phyloP scores from a whole-genome alignment of 805 yeast genomes.

The Cyberlindnera suaveolens region DNA sequence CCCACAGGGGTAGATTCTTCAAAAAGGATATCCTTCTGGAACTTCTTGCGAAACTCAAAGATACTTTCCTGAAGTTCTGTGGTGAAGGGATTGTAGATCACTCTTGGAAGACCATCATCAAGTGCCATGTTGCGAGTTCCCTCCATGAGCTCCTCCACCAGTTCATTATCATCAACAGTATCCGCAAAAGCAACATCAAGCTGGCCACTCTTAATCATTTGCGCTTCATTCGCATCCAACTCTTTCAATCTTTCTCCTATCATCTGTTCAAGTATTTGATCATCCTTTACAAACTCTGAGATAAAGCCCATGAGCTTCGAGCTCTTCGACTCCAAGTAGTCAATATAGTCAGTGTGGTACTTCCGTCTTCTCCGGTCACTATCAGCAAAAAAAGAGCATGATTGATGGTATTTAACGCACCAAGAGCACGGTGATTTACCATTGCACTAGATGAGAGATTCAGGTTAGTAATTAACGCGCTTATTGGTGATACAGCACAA shows the following conservation, averaged over 20 bases:
- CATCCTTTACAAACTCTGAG: slow-evolving; percentile 18
- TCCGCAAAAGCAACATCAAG: neutral
- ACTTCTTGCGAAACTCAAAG: neutral
- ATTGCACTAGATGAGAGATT: slow-evolving; percentile 2
- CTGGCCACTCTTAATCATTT: neutral
- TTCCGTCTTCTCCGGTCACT: slow-evolving; percentile 28
- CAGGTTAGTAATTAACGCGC: neutral
- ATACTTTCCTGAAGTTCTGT: neutral
- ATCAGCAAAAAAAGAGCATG: slow-evolving; percentile 1
- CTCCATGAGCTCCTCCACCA: neutral
- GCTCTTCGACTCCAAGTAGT: slow-evolving; percentile 23
- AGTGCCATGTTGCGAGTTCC: neutral
- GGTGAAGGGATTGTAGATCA: neutral
- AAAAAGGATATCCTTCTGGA: neutral
- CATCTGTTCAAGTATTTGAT: slow-evolving; percentile 11
- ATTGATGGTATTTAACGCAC: neutral
- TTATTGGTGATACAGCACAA: neutral
- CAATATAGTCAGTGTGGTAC: slow-evolving; percentile 28
- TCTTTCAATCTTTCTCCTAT: slow-evolving; percentile 3
- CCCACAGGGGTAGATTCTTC: slow-evolving; percentile 1
- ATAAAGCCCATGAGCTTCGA: slow-evolving; percentile 19
- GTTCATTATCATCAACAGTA: neutral
- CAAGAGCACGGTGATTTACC: slow-evolving; percentile 2
- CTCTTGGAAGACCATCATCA: neutral
- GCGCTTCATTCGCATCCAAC: neutral